phyloP scores from a whole-genome alignment of 2,329 filamentous ascomycete species.

The Leptodontidium sp. region DNA sequence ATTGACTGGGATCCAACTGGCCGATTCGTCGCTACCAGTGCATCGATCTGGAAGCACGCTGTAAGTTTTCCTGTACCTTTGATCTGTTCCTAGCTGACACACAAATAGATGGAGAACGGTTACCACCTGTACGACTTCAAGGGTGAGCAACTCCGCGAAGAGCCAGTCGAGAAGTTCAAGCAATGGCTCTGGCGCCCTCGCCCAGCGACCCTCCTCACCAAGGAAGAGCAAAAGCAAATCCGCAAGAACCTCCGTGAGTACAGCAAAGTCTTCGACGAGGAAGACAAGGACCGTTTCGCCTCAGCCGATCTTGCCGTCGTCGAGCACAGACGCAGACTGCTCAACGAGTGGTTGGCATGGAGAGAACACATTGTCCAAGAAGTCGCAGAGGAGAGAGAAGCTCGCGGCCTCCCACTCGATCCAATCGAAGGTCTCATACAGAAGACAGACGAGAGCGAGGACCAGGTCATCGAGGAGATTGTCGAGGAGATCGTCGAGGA shows the following conservation, averaged over 20 bases:
- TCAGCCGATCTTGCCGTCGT: conserved; percentile 94
- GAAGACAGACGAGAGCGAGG: conserved; percentile 70
- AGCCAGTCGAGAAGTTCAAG: conserved; percentile 96
- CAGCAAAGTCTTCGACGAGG: conserved; percentile 92
- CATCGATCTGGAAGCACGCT: conserved; percentile 93
- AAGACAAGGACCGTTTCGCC: conserved; percentile 91
- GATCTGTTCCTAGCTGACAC: conserved; percentile 39
- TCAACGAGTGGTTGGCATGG: conserved; percentile 92
- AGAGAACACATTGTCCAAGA: conserved; percentile 77
- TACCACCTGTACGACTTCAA: conserved; percentile 99
- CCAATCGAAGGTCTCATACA: conserved; percentile 68
- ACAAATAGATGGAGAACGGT: conserved; percentile 91
- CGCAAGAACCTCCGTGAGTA: conserved; percentile 99
- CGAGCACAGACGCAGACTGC: conserved; percentile 80
- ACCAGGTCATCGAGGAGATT: conserved; percentile 86
- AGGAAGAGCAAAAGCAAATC: conserved; percentile 97
- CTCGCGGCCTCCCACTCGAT: conserved; percentile 71
- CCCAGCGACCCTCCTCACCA: conserved; percentile 87
- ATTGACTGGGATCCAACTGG: conserved; percentile 98
- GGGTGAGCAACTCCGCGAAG: conserved; percentile 87
- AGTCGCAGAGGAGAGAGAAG: conserved; percentile 74
- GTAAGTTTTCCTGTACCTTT: conserved; percentile 63
- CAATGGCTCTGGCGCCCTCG: conserved; percentile 95
- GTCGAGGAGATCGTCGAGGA: conserved; percentile 83
- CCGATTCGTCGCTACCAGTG: conserved; percentile 91